Conservation (phyloP, 352 stramenopile genomes). For the Thraustotheca clavata region DNA sequence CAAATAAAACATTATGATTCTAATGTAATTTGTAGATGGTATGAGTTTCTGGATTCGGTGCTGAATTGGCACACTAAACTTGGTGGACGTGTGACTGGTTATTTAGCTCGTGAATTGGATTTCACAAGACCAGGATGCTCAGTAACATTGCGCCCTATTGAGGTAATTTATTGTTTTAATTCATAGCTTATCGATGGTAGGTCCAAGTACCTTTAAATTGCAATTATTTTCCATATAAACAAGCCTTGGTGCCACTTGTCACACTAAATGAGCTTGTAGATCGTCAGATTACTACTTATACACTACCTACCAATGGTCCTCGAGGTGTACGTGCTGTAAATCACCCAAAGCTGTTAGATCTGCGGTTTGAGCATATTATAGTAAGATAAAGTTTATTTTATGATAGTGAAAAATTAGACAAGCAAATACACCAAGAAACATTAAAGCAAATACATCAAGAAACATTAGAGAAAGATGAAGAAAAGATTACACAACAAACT, state of each 20-base stretch:
- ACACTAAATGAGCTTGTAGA: constrained; percentile 32
- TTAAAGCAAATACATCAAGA: neutral
- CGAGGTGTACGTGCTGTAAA: neutral
- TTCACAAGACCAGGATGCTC: constrained; percentile 36
- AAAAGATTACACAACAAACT: too few species aligned
- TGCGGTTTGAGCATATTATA: too few species aligned
- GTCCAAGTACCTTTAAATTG: constrained; percentile 41
- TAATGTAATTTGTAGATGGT: constrained; percentile 39
- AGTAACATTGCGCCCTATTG: constrained; percentile 26
- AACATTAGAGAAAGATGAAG: too few species aligned
- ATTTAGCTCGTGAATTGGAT: constrained; percentile 46
- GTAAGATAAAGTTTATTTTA: too few species aligned
- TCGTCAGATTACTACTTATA: neutral
- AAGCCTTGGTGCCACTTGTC: constrained; percentile 53
- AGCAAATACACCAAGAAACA: too few species aligned
- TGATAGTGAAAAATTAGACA: too few species aligned
- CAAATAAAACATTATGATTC: neutral
- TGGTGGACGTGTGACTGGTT: constrained; percentile 54
- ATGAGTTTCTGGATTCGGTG: constrained; percentile 53
- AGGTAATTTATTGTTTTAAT: neutral
- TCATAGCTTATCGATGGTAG: neutral
- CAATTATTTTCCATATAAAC: constrained; percentile 55
- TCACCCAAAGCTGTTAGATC: neutral
- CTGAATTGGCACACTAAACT: constrained; percentile 34
- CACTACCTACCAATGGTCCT: neutral